Evolutionary conservation across 108 stramenopile species (phyloP).

Genomic region (Licmophora abbreviata): DNA sequence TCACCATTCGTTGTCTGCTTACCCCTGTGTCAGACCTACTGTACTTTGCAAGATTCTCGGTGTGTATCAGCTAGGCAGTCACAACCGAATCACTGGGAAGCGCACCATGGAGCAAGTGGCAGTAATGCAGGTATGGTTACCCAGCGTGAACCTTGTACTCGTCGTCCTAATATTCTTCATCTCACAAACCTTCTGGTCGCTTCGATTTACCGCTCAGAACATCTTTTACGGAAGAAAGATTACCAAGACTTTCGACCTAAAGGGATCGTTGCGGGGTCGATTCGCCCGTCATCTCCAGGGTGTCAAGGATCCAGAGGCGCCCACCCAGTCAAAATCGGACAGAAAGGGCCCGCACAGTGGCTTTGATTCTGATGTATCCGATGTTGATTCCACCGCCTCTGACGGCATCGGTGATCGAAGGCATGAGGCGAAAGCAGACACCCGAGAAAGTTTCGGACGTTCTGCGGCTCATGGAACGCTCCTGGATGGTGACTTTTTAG

Average conservation of each 20-base stretch:
- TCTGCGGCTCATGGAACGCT: conserved; percentile 47
- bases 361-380: conserved; percentile 23
- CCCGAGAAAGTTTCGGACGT: background rate
- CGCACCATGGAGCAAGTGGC: conserved; percentile 94
- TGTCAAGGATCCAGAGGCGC: conserved; percentile 18
- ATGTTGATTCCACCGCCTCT: conserved; percentile 12
- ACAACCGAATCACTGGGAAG: conserved; percentile 90
- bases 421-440: background rate
- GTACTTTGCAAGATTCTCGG: conserved; percentile 95
- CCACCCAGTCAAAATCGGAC: background rate
- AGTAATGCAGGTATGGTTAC: conserved; percentile 78
- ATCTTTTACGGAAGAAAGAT: conserved; percentile 92
- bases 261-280: conserved; percentile 87
- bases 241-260: conserved; percentile 86
- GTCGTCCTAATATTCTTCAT: background rate
- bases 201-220: conserved; percentile 51
- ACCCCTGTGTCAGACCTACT: no score
- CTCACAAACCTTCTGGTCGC: background rate
- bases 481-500: conserved; percentile 94
- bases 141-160: background rate
- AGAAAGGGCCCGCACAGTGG: background rate
- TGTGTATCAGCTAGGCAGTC: conserved; percentile 94
- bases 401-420: conserved; percentile 3
- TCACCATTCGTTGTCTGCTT: background rate
- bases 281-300: conserved; percentile 75